phyloP scores from a whole-genome alignment of 768 basidiomycete species.

The Termitomyces sp. region DNA sequence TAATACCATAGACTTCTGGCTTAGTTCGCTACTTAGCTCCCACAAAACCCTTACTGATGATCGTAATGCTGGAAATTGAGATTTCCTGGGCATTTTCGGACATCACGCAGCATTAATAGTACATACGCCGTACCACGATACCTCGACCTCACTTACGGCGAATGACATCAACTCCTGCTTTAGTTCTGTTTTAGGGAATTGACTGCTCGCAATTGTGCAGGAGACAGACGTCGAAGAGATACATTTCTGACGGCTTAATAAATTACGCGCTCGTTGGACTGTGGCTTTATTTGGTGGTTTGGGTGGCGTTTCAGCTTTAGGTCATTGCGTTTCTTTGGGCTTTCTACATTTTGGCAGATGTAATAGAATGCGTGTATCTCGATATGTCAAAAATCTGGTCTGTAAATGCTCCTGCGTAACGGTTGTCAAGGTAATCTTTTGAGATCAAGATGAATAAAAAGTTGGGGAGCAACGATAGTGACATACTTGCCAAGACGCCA shows the following conservation, averaged over 20 bases:
- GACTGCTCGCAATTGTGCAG: constrained; percentile 7
- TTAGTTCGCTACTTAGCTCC: constrained; percentile 13
- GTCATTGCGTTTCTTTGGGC: neutral
- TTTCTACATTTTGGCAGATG: too few relatives aligned
- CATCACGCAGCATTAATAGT: constrained; percentile 27
- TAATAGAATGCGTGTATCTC: neutral
- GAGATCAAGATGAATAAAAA: neutral
- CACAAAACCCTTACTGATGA: constrained; percentile 13
- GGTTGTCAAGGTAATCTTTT: neutral
- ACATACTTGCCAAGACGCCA: neutral
- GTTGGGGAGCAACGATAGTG: neutral
- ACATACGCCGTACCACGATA: neutral
- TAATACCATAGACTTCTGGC: neutral
- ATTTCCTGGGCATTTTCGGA: constrained; percentile 25
- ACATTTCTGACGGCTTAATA: neutral
- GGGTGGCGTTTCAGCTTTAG: neutral
- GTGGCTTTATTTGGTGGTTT: neutral
- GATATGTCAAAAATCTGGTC: neutral
- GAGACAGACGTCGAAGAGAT: neutral
- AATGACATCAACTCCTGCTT: constrained; percentile 21
- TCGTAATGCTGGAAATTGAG: constrained; percentile 21
- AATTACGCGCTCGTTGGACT: neutral
- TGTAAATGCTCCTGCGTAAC: neutral
- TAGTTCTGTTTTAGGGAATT: constrained; percentile 22
- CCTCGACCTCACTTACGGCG: constrained; percentile 21